Conservation (phyloP, 306 rosid species). For the Cicer chorassanicum region DNA sequence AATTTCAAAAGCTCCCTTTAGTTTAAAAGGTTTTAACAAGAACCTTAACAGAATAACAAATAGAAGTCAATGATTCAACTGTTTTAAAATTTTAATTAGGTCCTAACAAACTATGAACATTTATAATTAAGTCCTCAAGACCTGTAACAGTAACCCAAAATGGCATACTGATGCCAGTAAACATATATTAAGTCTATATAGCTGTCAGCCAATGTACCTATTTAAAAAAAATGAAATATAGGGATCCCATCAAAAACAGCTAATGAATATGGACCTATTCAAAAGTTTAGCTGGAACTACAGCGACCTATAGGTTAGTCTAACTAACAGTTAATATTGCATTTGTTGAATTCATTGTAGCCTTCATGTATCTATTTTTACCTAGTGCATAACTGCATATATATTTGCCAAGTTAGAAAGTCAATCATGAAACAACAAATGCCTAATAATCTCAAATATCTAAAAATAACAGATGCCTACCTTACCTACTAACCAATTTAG, state of each 20-base stretch:
- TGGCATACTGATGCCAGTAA: not conserved
- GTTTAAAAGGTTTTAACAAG: not conserved
- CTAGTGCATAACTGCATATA: constrained; percentile 11
- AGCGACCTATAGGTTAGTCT: constrained; percentile 7
- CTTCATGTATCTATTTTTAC: constrained; percentile 10
- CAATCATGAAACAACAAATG: constrained; percentile 37
- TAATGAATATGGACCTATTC: not conserved
- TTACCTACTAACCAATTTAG: constrained; percentile 99
- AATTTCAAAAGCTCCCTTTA: not conserved
- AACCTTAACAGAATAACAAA: not conserved
- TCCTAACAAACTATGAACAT: constrained; percentile 11
- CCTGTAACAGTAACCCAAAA: constrained; percentile 18
- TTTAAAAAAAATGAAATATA: not conserved
- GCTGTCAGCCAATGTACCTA: not conserved
- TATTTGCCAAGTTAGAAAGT: constrained; percentile 28
- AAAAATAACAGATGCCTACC: constrained; percentile 71
- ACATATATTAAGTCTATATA: constrained; percentile 24
- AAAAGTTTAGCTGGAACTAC: constrained; percentile 19
- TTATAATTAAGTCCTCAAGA: constrained; percentile 3
- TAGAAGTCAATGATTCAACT: constrained; percentile 4
- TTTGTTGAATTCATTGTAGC: constrained; percentile 28
- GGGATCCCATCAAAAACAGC: not conserved
- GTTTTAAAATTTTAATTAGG: not conserved
- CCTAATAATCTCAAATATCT: constrained; percentile 62
- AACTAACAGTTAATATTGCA: constrained; percentile 22